A percentile compares a stretch with the other conserved stretches of the same genome.
phyloP scores from a whole-genome alignment of 441 rosid species.

The Geranium incanum region DNA sequence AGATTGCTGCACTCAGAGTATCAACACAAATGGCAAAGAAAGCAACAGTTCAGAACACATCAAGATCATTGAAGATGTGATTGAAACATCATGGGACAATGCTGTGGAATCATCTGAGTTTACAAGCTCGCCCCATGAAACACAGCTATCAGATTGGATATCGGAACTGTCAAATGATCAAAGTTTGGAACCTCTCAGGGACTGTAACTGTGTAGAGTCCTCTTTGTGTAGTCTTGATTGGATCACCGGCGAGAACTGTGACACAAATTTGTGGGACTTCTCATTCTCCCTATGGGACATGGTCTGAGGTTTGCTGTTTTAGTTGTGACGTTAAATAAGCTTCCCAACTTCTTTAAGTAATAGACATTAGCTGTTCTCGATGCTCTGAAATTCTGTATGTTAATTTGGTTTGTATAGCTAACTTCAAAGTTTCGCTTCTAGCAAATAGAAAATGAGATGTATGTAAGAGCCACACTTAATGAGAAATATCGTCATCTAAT shows the following conservation, averaged over 20 bases:
- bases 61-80: constrained; percentile 18
- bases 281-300: constrained; percentile 46
- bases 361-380: too few species aligned
- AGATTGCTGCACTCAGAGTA: too few species aligned
- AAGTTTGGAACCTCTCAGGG: constrained; percentile 21
- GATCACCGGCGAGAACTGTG: constrained; percentile 28
- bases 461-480: too few species aligned
- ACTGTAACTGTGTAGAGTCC: constrained; percentile 19
- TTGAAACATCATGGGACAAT: constrained; percentile 16
- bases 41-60: constrained; percentile 1
- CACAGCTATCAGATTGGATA: constrained; percentile 46
- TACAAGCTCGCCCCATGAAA: constrained; percentile 19
- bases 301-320: constrained; percentile 17
- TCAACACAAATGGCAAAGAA: constrained; percentile 18
- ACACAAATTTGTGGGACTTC: constrained; percentile 29
- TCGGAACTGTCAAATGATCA: constrained; percentile 30
- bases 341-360: not conserved
- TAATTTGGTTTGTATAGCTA: too few species aligned
- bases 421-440: too few species aligned
- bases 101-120: constrained; percentile 23
- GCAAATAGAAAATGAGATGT: too few species aligned
- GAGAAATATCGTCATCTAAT: too few species aligned
- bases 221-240: constrained; percentile 24
- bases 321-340: not conserved
- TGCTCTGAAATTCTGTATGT: too few species aligned